phyloP scores from a whole-genome alignment of 2,329 filamentous ascomycete genomes.

The Orbilia javanica region DNA sequence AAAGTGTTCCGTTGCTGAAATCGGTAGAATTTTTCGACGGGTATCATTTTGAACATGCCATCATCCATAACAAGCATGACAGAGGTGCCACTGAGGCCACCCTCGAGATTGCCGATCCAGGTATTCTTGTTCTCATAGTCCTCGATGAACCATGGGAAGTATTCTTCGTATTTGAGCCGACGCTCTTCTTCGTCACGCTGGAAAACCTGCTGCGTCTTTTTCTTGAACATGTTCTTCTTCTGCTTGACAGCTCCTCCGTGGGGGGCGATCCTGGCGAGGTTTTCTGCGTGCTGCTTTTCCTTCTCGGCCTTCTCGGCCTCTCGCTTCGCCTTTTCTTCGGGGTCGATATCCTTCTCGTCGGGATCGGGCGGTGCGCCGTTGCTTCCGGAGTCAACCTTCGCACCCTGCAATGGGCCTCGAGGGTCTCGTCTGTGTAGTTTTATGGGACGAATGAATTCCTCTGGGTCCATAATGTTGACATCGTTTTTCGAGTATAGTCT shows the following conservation, averaged over 20 bases:
- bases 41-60: slow-evolving; percentile 83
- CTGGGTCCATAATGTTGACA: slow-evolving; percentile 79
- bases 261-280: slow-evolving; percentile 92
- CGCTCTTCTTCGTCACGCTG: slow-evolving; percentile 81
- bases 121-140: slow-evolving; percentile 96
- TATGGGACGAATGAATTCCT: slow-evolving; percentile 87
- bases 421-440: slow-evolving; percentile 90
- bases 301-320: slow-evolving; percentile 78
- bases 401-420: slow-evolving; percentile 75
- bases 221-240: slow-evolving; percentile 75
- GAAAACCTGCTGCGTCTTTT: slow-evolving; percentile 88
- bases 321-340: slow-evolving; percentile 73
- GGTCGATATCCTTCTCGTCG: slow-evolving; percentile 74
- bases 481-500: slow-evolving; percentile 76
- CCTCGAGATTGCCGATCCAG: slow-evolving; percentile 92
- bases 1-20: slow-evolving; percentile 85
- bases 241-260: slow-evolving; percentile 77
- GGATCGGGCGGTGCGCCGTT: slow-evolving; percentile 64
- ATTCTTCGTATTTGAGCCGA: slow-evolving; percentile 92
- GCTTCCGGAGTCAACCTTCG: slow-evolving; percentile 73
- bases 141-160: slow-evolving; percentile 94
- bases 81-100: slow-evolving; percentile 82
- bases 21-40: slow-evolving; percentile 94
- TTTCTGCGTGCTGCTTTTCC: slow-evolving; percentile 85
- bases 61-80: slow-evolving; percentile 81